Percentiles rank a stretch among this genome's conserved stretches.
Evolutionary conservation across 2,329 filamentous ascomycete genomes (phyloP).

Genomic region (Hypoxylon sp.): DNA sequence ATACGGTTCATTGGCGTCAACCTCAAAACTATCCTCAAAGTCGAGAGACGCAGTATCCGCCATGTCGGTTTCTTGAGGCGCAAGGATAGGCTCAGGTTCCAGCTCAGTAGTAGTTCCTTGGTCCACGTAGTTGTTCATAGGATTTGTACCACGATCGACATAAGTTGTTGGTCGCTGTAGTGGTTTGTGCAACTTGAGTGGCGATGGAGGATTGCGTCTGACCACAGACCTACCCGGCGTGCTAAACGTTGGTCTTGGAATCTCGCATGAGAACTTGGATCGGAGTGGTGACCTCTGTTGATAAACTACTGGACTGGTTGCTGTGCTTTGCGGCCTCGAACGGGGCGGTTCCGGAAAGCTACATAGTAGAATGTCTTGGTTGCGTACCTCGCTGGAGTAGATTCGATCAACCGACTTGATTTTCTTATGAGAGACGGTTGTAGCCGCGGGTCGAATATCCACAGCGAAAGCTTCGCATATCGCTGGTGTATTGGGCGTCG

Average conservation of each 20-base stretch:
- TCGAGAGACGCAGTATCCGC: constrained; percentile 43
- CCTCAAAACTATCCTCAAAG: constrained; percentile 35
- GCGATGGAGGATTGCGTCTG: constrained; percentile 48
- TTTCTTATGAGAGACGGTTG: constrained; percentile 40
- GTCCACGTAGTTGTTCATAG: constrained; percentile 50
- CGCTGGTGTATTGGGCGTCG: constrained; percentile 49
- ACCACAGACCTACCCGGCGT: constrained; percentile 46
- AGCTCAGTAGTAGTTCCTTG: constrained; percentile 39
- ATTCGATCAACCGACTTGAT: constrained; percentile 50
- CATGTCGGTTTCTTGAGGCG: constrained; percentile 60
- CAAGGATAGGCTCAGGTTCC: constrained; percentile 51
- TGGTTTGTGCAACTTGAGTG: constrained; percentile 45
- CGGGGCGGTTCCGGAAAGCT: constrained; percentile 39
- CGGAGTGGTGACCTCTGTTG: constrained; percentile 36
- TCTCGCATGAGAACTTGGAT: constrained; percentile 45
- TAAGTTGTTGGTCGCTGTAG: constrained; percentile 35
- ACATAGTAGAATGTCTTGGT: constrained; percentile 49
- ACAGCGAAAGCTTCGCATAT: constrained; percentile 51
- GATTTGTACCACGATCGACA: constrained; percentile 41
- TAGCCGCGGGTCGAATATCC: constrained; percentile 46
- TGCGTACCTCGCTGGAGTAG: constrained; percentile 45
- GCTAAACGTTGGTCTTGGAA: constrained; percentile 40
- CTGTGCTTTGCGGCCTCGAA: constrained; percentile 23
- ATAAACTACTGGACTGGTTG: constrained; percentile 13
- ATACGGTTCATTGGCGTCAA: constrained; percentile 50